Evolutionary conservation across 1,284 basidiomycete genomes (phyloP).

Genomic region (Coriolopsis trogii): DNA sequence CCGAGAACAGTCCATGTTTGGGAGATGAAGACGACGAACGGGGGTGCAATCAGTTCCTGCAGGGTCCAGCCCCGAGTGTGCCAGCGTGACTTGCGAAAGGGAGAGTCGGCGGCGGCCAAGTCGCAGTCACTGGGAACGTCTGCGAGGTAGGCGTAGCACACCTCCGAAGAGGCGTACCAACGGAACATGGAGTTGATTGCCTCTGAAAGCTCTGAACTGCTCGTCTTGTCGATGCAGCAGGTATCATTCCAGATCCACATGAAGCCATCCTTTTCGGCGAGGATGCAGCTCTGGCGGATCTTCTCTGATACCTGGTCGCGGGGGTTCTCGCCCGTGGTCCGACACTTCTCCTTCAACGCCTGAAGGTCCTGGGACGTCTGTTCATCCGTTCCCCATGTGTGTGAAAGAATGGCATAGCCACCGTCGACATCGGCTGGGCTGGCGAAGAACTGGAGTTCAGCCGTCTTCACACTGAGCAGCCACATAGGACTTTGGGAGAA

Average conservation of each 20-base stretch:
- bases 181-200: no score
- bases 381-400: background rate
- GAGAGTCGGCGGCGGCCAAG: background rate
- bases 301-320: slow-evolving; percentile 1
- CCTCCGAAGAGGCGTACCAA: slow-evolving; percentile 1
- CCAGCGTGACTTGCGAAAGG: slow-evolving; percentile 5
- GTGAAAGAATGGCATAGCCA: background rate
- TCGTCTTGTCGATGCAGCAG: slow-evolving; percentile 10
- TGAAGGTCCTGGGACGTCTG: background rate
- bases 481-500: background rate
- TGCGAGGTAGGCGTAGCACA: slow-evolving; percentile 6
- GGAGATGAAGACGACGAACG: slow-evolving; percentile 1
- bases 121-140: slow-evolving; percentile 1
- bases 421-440: background rate
- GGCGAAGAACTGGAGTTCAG: background rate
- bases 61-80: no score
- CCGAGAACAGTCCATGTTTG: background rate
- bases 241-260: slow-evolving; percentile 7
- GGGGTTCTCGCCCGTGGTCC: background rate
- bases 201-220: no score
- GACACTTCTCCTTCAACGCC: background rate
- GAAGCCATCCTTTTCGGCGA: slow-evolving; percentile 6
- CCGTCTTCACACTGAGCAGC: background rate
- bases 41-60: slow-evolving; percentile 7
- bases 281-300: slow-evolving; percentile 1